Base-by-base conservation (phyloP, 441 rosid genomes). In the Pelargonium australe region DNA sequence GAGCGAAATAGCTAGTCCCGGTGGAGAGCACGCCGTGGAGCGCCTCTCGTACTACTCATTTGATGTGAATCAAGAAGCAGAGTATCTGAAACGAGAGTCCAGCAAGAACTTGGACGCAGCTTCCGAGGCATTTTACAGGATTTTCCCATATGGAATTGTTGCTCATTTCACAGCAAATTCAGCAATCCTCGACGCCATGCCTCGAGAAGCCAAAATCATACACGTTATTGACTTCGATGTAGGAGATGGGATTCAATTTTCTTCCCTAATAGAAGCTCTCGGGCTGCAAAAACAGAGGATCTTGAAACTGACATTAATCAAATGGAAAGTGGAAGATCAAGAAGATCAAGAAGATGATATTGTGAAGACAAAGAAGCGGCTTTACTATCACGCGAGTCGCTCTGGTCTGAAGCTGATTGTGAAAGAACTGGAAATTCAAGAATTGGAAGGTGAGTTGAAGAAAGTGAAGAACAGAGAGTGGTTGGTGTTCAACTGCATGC, bases 161-260 rank as follows among this genome's bases (percentile, higher is more conserved):
- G 82, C 82, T 65, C 83, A 81, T 49, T 78, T 76, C 44, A 44
- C 74, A 1, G 83, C 84, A 2, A 84, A 80, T 65, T 77, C 80
- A 5, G 73, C 76, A 0, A 80, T 84, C 44, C 68, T 84, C 0
- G 80, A 78, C 64, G 67, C 85, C 65, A 58, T 69, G 16, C 85
- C 85, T 1, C 23, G 4, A 14, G 76, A 78, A 55, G 51, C 65
- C 25, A 65, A 75, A 63, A 45, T 34, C 2, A 4, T 82, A 9
- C 81, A 70, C 63, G 34, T 80, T 12, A 69, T 77, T 13, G 84
- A 82, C 67, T 82, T 84, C 11, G 84, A 80, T 70, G 71, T 84
- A 51, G 87, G 83, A 11, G 85, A 80, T 20, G 84, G 82, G 8
- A 55, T 84, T 49, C 85, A 84, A 63, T 84, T 83, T 84, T 73